Percentiles rank a stretch among this genome's conserved stretches.
Conservation (phyloP, 495 filamentous ascomycete genomes). For the Sphaerosporella brunnea region DNA sequence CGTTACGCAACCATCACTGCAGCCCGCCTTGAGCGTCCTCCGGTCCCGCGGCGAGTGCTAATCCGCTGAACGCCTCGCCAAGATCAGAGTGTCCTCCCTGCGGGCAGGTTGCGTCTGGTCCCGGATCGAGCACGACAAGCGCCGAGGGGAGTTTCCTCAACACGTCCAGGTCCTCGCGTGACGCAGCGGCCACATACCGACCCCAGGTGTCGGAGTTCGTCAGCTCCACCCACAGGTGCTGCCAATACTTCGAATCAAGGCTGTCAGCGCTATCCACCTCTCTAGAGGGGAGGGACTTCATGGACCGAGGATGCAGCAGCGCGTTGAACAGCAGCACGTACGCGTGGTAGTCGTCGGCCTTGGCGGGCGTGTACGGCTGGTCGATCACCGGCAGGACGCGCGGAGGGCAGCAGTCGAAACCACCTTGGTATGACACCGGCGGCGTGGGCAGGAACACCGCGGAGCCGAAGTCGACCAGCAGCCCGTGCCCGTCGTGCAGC, state of each 20-base stretch:
- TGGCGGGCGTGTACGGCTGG: not conserved
- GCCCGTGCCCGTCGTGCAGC: not conserved
- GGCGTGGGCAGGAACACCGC: not conserved
- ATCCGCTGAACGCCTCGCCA: no score
- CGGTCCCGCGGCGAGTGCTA: no score
- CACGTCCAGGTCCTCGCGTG: no score
- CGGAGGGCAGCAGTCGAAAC: constrained; percentile 3
- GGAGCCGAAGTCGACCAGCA: not conserved
- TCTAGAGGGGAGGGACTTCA: not conserved
- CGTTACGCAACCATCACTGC: no score
- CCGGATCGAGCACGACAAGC: no score
- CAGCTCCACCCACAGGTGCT: not conserved
- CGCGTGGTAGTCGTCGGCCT: no score
- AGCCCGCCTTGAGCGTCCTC: no score
- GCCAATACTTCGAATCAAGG: not conserved
- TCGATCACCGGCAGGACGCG: not conserved
- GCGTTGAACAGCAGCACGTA: constrained; percentile 1
- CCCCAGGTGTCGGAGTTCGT: not conserved
- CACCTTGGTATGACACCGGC: not conserved
- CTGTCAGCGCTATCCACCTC: not conserved
- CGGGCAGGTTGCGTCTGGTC: no score
- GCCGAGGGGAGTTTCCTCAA: no score
- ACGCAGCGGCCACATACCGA: no score
- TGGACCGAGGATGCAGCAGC: not conserved
- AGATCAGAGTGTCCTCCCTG: no score